A percentile compares a stretch with the other conserved stretches of the same genome.
These are phyloP conservation scores for Coffea eugenioides DNA, from an alignment of 257 asterid genomes.

Conservation along the genomic window DNA sequence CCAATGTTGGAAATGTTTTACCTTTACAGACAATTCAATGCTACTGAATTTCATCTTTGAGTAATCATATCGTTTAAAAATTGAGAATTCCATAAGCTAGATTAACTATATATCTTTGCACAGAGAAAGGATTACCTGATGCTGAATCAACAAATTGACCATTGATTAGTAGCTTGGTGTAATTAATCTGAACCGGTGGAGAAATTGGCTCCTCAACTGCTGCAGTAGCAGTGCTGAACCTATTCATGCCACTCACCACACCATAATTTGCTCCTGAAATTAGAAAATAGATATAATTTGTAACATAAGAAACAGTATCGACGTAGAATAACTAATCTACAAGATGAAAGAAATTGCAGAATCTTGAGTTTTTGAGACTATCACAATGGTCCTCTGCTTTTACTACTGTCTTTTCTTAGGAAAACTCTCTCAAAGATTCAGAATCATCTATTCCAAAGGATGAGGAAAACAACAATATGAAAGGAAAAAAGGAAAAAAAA, in stretches of 20 bases:
- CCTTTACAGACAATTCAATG: constrained; percentile 37
- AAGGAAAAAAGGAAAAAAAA: background rate
- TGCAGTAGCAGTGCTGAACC: constrained; percentile 60
- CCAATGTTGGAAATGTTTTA: constrained; percentile 79
- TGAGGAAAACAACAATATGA: background rate
- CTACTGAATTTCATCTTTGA: background rate
- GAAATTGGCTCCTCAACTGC: constrained; percentile 72
- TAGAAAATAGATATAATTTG: background rate
- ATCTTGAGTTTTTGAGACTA: background rate
- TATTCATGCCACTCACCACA: constrained; percentile 31
- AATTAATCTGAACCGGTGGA: constrained; percentile 65
- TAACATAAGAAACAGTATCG: background rate
- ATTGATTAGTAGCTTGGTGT: constrained; percentile 79
- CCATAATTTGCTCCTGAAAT: constrained; percentile 42
- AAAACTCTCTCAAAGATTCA: background rate
- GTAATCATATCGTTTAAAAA: background rate
- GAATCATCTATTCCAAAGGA: background rate
- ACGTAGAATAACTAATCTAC: background rate
- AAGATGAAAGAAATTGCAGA: background rate
- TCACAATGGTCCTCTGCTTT: background rate
- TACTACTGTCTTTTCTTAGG: background rate
- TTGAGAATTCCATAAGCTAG: background rate
- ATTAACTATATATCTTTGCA: background rate
- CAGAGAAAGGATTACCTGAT: constrained; percentile 47
- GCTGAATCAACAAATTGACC: constrained; percentile 88